These are phyloP conservation scores for Raphanus hybrid DNA, from an alignment of 441 rosid species.

Conservation along the genomic window DNA sequence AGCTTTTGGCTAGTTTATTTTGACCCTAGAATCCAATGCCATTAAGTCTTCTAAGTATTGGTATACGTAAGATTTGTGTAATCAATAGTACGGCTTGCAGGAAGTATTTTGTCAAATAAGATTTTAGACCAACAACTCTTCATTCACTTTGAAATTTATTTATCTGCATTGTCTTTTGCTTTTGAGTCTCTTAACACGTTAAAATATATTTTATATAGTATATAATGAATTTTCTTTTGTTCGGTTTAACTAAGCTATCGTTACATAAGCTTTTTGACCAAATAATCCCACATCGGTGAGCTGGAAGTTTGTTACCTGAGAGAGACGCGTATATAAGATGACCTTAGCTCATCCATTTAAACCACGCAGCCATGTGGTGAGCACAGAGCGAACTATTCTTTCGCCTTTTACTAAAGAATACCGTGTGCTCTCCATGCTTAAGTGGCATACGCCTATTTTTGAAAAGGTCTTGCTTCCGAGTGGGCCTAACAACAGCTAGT, in stretches of 20 bases:
- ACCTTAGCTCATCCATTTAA: not conserved
- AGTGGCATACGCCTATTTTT: conserved; percentile 42
- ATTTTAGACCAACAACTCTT: not conserved
- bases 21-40: not conserved
- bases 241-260: not conserved
- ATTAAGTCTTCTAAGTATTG: not conserved
- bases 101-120: not conserved
- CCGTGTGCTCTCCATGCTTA: conserved; percentile 48
- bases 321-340: not conserved
- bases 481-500: conserved; percentile 2
- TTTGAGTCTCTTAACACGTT: not conserved
- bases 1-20: not conserved
- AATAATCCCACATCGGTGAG: not conserved
- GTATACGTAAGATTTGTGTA: not conserved
- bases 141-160: not conserved
- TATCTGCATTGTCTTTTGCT: not conserved
- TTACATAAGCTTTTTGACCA: not conserved
- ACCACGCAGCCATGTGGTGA: conserved; percentile 44
- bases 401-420: conserved; percentile 80
- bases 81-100: not conserved
- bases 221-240: not conserved
- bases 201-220: not conserved
- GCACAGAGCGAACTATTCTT: conserved; percentile 78
- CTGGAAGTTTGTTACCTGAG: not conserved
- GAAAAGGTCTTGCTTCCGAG: conserved; percentile 22